A percentile compares a stretch with the other conserved stretches of the same genome.
Evolutionary conservation across 768 basidiomycete species (phyloP).

Genomic region (Termitomyces sp.): DNA sequence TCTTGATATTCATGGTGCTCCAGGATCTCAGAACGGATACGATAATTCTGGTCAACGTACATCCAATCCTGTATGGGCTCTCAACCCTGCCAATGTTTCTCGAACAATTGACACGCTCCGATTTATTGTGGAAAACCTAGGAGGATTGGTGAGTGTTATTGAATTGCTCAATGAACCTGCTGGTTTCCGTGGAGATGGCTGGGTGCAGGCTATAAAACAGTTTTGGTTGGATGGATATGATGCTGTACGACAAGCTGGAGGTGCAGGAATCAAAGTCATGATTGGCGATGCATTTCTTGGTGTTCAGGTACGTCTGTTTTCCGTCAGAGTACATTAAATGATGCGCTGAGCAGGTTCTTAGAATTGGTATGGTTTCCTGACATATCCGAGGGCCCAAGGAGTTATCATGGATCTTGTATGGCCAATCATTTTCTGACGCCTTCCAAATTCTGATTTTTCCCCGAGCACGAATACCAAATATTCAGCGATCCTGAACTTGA

Average conservation of each 20-base stretch:
- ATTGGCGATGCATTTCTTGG: constrained; percentile 70
- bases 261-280: constrained; percentile 50
- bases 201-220: constrained; percentile 36
- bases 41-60: constrained; percentile 73
- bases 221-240: constrained; percentile 60
- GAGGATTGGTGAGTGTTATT: constrained; percentile 53
- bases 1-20: constrained; percentile 72
- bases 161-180: constrained; percentile 70
- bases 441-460: not conserved
- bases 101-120: constrained; percentile 54
- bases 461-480: constrained; percentile 68
- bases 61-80: constrained; percentile 48
- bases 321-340: not conserved
- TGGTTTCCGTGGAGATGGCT: constrained; percentile 40
- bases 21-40: constrained; percentile 61
- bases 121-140: constrained; percentile 47
- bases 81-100: constrained; percentile 39
- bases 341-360: constrained; percentile 16
- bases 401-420: constrained; percentile 62
- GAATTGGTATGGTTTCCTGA: constrained; percentile 59
- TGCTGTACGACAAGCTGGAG: constrained; percentile 45
- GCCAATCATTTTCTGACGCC: not conserved
- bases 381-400: constrained; percentile 42
- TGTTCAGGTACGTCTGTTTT: constrained; percentile 32
- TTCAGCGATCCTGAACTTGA: constrained; percentile 55